phyloP scores from a whole-genome alignment of 495 filamentous ascomycete genomes.

The Jackrogersella multiformis region DNA sequence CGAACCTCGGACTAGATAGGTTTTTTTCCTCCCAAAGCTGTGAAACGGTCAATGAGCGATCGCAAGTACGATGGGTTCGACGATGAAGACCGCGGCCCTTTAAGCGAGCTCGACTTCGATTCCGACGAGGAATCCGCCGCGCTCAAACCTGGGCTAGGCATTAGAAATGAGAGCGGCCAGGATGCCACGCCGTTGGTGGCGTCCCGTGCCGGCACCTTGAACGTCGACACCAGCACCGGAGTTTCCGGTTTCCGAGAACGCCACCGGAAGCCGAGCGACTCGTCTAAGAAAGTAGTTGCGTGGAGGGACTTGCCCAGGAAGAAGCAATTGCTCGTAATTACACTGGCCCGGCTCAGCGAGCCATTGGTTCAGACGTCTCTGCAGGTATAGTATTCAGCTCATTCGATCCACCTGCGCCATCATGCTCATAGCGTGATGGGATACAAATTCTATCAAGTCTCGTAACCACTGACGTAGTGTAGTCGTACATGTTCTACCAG shows the following conservation, averaged over 20 bases:
- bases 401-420: neutral
- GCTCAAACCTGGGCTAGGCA: constrained; percentile 25
- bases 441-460: neutral
- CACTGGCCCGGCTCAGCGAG: constrained; percentile 78
- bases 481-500: constrained; percentile 82
- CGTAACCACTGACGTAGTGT: neutral
- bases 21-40: too few species aligned
- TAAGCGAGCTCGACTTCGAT: constrained; percentile 31
- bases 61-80: constrained; percentile 22
- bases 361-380: constrained; percentile 81
- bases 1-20: neutral
- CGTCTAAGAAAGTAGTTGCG: constrained; percentile 56
- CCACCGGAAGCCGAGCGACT: constrained; percentile 18
- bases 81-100: constrained; percentile 32
- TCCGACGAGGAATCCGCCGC: constrained; percentile 27
- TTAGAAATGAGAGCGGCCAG: constrained; percentile 27
- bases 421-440: too few species aligned
- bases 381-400: constrained; percentile 52
- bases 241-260: neutral
- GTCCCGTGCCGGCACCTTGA: constrained; percentile 29
- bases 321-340: constrained; percentile 77
- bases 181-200: constrained; percentile 24
- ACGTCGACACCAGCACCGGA: constrained; percentile 25
- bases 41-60: constrained; percentile 28
- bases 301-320: constrained; percentile 78